These are phyloP conservation scores for Thyridium curvatum DNA, from an alignment of 2,329 filamentous ascomycete genomes.

Conservation along the genomic window DNA sequence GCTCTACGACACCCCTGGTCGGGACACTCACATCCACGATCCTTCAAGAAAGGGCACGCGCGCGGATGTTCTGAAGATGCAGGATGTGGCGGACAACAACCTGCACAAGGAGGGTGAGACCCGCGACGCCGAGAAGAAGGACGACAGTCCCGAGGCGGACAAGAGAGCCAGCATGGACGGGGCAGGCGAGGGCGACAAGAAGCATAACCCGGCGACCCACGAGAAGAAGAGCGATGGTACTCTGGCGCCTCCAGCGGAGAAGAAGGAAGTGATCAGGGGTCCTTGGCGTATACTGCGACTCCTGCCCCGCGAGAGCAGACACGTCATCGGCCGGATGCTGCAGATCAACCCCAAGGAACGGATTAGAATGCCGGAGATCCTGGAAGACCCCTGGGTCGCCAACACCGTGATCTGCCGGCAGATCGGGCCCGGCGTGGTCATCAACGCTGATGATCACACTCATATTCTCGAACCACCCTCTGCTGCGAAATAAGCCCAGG, in stretches of 20 bases:
- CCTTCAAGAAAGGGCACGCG: neutral
- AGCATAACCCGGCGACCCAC: slow-evolving; percentile 12
- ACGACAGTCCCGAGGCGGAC: neutral
- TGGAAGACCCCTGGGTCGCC: slow-evolving; percentile 86
- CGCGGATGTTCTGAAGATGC: neutral
- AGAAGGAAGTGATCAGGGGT: slow-evolving; percentile 78
- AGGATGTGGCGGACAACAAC: neutral
- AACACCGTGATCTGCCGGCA: slow-evolving; percentile 80
- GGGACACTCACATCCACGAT: slow-evolving; percentile 16
- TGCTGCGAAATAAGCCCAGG: slow-evolving; percentile 15
- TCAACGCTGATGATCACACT: slow-evolving; percentile 69
- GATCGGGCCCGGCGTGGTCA: slow-evolving; percentile 60
- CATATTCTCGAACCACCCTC: slow-evolving; percentile 77
- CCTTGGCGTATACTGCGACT: slow-evolving; percentile 86
- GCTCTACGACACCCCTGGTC: slow-evolving; percentile 22
- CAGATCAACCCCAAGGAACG: slow-evolving; percentile 79
- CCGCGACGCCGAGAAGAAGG: neutral
- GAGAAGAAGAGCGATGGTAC: slow-evolving; percentile 21
- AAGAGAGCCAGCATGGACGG: neutral
- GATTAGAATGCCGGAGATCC: slow-evolving; percentile 78
- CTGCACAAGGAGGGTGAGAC: neutral
- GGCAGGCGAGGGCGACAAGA: neutral
- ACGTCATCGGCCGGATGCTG: slow-evolving; percentile 89
- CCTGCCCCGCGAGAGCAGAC: slow-evolving; percentile 80
- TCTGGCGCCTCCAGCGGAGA: slow-evolving; percentile 33